phyloP scores from a whole-genome alignment of 306 rosid genomes.

The Rosa rugosa region DNA sequence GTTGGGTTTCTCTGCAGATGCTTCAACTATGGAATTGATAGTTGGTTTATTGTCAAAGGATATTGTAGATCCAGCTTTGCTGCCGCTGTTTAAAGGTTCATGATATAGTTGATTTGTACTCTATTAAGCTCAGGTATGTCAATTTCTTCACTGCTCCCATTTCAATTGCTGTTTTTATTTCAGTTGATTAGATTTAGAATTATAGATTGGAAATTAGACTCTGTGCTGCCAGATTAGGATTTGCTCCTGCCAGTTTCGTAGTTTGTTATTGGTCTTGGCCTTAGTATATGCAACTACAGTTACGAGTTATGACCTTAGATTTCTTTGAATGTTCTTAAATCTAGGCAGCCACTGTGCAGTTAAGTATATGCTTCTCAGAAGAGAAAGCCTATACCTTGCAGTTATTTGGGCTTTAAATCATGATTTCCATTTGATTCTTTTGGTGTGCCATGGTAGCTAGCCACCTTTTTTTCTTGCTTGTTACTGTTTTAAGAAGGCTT shows the following conservation, averaged over 20 bases:
- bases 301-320: too few relatives aligned
- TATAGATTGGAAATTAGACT: too few relatives aligned
- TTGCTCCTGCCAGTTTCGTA: too few relatives aligned
- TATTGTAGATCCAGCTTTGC: background rate
- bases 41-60: background rate
- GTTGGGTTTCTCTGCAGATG: too few relatives aligned
- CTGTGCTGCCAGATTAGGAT: too few relatives aligned
- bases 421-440: background rate
- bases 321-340: too few relatives aligned
- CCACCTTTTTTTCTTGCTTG: background rate
- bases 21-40: too few relatives aligned
- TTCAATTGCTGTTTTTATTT: background rate
- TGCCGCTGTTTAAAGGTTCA: background rate
- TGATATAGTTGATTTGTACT: too few relatives aligned
- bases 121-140: too few relatives aligned
- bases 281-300: too few relatives aligned
- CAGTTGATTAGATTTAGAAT: background rate
- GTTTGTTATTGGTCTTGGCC: too few relatives aligned
- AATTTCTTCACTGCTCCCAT: background rate
- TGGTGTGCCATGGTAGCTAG: background rate
- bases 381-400: background rate
- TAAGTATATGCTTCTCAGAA: background rate
- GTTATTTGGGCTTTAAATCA: background rate
- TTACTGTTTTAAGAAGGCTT: background rate
- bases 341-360: background rate